Evolutionary conservation across 352 stramenopile species (phyloP), one percentile per base, ranked within the genome.

Genomic region (Globisporangium radiosum): DNA sequence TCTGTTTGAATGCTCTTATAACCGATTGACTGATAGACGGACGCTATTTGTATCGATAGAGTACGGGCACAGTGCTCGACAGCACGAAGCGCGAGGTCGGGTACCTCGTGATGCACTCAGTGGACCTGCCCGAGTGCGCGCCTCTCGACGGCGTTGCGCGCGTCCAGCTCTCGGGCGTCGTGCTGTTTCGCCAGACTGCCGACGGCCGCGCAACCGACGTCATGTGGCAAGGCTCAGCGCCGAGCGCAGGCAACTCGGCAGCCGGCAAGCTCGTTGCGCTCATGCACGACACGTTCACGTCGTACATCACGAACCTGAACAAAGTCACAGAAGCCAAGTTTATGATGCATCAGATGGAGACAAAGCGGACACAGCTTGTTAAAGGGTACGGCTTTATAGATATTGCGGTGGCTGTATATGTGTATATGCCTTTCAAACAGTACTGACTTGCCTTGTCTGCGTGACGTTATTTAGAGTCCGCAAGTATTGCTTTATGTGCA

Each of bases 401-500:
- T 36, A 25, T 47, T 4, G 43, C 7, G 43, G 33, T 55, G 47
- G 25, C 38, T 15, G 17, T 13, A 36, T 39, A 13, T 25, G 19
- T 25, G 19, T 25, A 1, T 25, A 25, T 15, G 9, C 44, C 10
- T 39, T 0, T 17, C 4, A 7, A 8, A 10, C 48, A 47, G 5
- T n/a, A 5, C 11, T 7, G 17, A 17, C 17, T 25, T 7, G 19
- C 45, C 17, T 37, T 44, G 45, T 44, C 38, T 45, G 39, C 57
- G 19, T 45, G 42, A 33, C 25, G 42, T 15, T 14, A 9, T 45
- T 13, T 56, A 87, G 77, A 17, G 73, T 81, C 13, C 75, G 73
- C 47, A 90, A 87, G 57, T 65, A 67, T 43, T 90, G 80, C 66
- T 76, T 75, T 58, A 68, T 92, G 57, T 92, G 83, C 72, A 77